Base-by-base conservation (phyloP, 1,284 basidiomycete species). In the Golubevia sp. region DNA sequence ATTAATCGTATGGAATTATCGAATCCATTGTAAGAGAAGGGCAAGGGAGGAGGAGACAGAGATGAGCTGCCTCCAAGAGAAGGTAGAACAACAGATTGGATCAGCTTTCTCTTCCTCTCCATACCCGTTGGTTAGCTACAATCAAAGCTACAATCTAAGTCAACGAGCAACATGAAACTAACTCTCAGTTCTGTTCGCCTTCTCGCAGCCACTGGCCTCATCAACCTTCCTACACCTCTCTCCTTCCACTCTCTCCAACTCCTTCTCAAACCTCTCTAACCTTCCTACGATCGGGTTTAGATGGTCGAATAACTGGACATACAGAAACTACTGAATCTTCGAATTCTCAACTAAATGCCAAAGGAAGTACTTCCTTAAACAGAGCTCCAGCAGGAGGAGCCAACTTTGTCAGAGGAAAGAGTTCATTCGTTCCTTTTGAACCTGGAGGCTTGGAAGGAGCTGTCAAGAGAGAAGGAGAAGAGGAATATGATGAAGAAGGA, bases 331-430 rank as follows among this genome's bases (percentile, higher is more conserved):
- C 30, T 25, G 24, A n/a, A 23, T 53, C 58, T 2, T 51, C 50
- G 50, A 25, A 24, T 49, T n/a, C 59, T 48, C 3, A 26, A 49
- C 38, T 34, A 21, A 69, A 76, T 53, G 63, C 67, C 8, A 69
- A 64, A 49, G 73, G 62, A 15, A 77, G 64, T 3, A 93, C 92
- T 6, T 92, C 92, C 11, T 86, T 96, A 66, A 89, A 91, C 63
- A 89, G 94, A 62, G 91, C 91, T 7, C 94, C 93, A 2, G 92
- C 89, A 5, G 63, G 68, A 3, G 87, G 86, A 54, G 88, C 88
- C 68, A 91, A 89, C 68, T 98, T 98, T 84, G 94, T 97, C 6
- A 87, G 94, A 64, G 95, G 95, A 55, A 97, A 95, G 84, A 91
- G 93, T 30, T 91, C 92, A 24, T 90, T 95, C 84, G 89, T 96